Conservation (phyloP, 768 basidiomycete genomes). For the Tylopilus rubrobrunneus region DNA sequence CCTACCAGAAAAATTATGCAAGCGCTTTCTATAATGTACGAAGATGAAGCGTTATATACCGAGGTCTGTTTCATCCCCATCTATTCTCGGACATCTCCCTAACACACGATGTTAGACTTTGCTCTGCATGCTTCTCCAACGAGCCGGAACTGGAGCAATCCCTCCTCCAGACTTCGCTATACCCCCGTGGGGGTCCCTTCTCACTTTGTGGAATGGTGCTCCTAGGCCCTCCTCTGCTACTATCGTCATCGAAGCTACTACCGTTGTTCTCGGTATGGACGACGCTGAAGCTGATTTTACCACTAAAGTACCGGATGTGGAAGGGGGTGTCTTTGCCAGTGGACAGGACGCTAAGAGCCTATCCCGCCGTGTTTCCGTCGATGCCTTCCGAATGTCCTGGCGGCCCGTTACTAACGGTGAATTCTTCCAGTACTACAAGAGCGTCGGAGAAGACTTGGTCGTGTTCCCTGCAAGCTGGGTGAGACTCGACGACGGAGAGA, state of each 20-base stretch:
- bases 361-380: slow-evolving; percentile 51
- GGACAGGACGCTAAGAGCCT: slow-evolving; percentile 95
- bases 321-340: slow-evolving; percentile 59
- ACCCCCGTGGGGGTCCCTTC: slow-evolving; percentile 66
- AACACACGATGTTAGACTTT: slow-evolving; percentile 51
- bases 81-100: background rate
- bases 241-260: slow-evolving; percentile 57
- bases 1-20: slow-evolving; percentile 68
- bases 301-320: slow-evolving; percentile 34
- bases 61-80: slow-evolving; percentile 46
- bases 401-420: slow-evolving; percentile 87
- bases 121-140: slow-evolving; percentile 90
- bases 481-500: slow-evolving; percentile 9
- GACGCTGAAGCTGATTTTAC: slow-evolving; percentile 74
- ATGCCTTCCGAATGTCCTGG: slow-evolving; percentile 74
- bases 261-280: slow-evolving; percentile 72
- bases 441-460: slow-evolving; percentile 41
- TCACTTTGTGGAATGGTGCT: slow-evolving; percentile 42
- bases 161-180: slow-evolving; percentile 70
- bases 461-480: slow-evolving; percentile 27
- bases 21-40: slow-evolving; percentile 85
- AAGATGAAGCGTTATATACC: slow-evolving; percentile 85
- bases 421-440: slow-evolving; percentile 64
- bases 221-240: slow-evolving; percentile 42
- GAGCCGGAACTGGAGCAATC: slow-evolving; percentile 71